Conservation (phyloP, 2,329 filamentous ascomycete genomes). For the Ceratocystis smalleyi region DNA sequence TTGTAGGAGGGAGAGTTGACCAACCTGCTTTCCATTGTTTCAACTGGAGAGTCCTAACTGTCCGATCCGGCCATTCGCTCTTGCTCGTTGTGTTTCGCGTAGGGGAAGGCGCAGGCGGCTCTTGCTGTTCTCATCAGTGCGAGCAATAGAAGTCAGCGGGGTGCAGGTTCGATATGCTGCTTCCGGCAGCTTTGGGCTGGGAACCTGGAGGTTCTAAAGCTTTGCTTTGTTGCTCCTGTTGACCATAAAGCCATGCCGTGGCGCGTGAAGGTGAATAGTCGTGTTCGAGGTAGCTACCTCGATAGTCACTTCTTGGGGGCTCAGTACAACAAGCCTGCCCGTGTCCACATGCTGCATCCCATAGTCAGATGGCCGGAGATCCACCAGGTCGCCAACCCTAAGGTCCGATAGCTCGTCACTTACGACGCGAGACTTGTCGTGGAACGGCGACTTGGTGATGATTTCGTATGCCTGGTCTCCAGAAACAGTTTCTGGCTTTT, state of each 20-base stretch:
- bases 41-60: neutral
- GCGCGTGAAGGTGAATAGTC: slow-evolving; percentile 42
- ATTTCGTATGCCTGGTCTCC: slow-evolving; percentile 38
- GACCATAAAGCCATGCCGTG: slow-evolving; percentile 43
- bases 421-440: slow-evolving; percentile 26
- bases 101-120: neutral
- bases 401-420: slow-evolving; percentile 31
- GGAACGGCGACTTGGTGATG: slow-evolving; percentile 32
- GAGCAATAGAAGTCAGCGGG: neutral
- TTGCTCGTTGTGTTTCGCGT: neutral
- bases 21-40: neutral
- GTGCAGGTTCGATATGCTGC: too few relatives aligned
- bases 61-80: neutral
- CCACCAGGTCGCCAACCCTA: slow-evolving; percentile 37
- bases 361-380: slow-evolving; percentile 47
- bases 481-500: slow-evolving; percentile 28
- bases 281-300: slow-evolving; percentile 31
- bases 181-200: neutral
- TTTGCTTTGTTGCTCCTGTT: neutral
- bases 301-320: slow-evolving; percentile 41
- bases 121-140: neutral
- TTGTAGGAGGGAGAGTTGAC: too few relatives aligned
- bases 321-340: slow-evolving; percentile 39
- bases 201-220: neutral
- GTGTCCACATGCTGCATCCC: slow-evolving; percentile 43